These are phyloP conservation scores for Bacterosira constricta DNA, from an alignment of 108 stramenopile genomes.

Conservation along the genomic window DNA sequence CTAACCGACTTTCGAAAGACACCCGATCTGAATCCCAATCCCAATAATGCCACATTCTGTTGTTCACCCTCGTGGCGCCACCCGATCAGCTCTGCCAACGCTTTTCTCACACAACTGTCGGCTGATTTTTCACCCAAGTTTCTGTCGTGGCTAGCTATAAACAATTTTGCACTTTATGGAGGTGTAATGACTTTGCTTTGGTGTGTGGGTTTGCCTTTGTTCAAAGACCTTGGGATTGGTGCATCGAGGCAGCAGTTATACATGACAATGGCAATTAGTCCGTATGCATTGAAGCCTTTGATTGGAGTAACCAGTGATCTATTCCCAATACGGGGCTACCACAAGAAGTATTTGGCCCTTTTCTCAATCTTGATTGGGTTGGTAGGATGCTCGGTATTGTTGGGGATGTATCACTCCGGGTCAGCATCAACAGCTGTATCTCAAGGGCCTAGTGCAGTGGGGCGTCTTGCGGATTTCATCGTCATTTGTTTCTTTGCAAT, in stretches of 20 bases:
- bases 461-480: slow-evolving; percentile 32
- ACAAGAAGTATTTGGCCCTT: slow-evolving; percentile 43
- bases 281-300: slow-evolving; percentile 55
- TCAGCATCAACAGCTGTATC: slow-evolving; percentile 2
- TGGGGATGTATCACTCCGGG: slow-evolving; percentile 21
- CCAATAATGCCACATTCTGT: not conserved
- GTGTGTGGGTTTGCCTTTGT: slow-evolving; percentile 41
- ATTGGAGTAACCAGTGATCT: slow-evolving; percentile 36
- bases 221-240: slow-evolving; percentile 44
- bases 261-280: slow-evolving; percentile 41
- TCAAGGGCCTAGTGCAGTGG: slow-evolving; percentile 33
- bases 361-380: slow-evolving; percentile 40
- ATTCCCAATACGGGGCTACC: slow-evolving; percentile 42
- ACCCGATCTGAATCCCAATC: not conserved
- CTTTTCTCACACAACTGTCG: slow-evolving; percentile 28
- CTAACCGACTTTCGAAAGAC: not conserved
- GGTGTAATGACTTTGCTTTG: slow-evolving; percentile 38
- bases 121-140: slow-evolving; percentile 36
- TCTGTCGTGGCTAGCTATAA: slow-evolving; percentile 42
- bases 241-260: slow-evolving; percentile 50
- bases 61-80: not conserved
- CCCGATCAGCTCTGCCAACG: slow-evolving; percentile 23
- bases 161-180: slow-evolving; percentile 24
- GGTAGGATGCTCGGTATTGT: slow-evolving; percentile 20
- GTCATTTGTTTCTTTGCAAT: slow-evolving; percentile 46